A percentile compares a stretch with the other conserved stretches of the same genome.
phyloP scores from a whole-genome alignment of 148 eudicot species.

The Amaranthus hypochondriacus region DNA sequence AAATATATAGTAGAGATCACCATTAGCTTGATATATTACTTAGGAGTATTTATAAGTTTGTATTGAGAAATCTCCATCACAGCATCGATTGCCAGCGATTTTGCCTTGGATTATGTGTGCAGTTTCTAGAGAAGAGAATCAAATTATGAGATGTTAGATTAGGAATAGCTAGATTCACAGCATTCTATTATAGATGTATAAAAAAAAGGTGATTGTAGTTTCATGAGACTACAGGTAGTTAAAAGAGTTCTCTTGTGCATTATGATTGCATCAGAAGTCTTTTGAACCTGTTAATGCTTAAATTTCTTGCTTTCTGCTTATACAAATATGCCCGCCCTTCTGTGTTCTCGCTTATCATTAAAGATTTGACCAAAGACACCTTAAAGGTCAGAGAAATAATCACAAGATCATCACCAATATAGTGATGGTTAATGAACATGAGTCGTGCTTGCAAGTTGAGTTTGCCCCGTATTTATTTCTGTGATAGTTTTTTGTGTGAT shows the following conservation, averaged over 20 bases:
- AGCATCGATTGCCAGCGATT: neutral
- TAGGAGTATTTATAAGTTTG: slow-evolving; percentile 13
- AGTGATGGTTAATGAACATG: too few species aligned
- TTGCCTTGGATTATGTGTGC: neutral
- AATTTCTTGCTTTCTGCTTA: neutral
- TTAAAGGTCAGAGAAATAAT: too few species aligned
- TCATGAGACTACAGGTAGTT: slow-evolving; percentile 18
- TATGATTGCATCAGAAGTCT: neutral
- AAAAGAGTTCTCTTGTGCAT: neutral
- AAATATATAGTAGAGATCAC: neutral
- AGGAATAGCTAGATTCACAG: slow-evolving; percentile 11
- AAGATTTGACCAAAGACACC: neutral
- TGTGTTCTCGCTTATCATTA: neutral
- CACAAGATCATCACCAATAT: too few species aligned
- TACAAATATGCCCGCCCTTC: too few species aligned
- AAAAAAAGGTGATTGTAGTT: slow-evolving; percentile 15
- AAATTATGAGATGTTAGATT: slow-evolving; percentile 8
- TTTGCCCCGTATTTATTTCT: too few species aligned
- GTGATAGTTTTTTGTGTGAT: too few species aligned
- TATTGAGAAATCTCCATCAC: neutral
- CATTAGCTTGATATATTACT: neutral
- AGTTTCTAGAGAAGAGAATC: slow-evolving; percentile 17
- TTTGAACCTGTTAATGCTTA: neutral
- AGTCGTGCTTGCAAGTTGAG: too few species aligned
- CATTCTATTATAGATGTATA: slow-evolving; percentile 22